Conservation (phyloP, 148 eudicot genomes). For the Vaccinium darrowii region DNA sequence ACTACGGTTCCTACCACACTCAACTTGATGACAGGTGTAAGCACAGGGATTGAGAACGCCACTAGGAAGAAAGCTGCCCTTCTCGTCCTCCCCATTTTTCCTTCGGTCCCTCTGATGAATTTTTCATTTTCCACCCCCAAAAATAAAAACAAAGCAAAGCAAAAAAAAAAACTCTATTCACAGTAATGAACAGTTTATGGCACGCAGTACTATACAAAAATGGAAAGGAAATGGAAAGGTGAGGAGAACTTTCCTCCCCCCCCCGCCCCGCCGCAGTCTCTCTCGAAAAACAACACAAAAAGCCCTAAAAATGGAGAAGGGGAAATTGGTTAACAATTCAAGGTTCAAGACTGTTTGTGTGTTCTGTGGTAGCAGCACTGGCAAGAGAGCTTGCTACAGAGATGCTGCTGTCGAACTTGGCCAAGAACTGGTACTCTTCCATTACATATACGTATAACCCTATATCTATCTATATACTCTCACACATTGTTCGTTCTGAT, state of each 20-base stretch:
- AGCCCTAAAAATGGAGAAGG: neutral
- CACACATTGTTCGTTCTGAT: neutral
- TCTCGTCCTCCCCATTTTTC: neutral
- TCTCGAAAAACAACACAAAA: too few species aligned
- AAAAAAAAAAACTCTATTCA: neutral
- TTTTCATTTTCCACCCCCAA: neutral
- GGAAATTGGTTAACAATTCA: slow-evolving; percentile 18
- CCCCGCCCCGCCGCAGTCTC: too few species aligned
- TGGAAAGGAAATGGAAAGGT: too few species aligned
- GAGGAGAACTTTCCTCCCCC: too few species aligned
- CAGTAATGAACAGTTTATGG: neutral
- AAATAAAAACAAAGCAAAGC: neutral
- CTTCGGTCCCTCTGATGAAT: neutral
- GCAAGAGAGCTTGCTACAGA: slow-evolving; percentile 45
- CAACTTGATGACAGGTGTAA: slow-evolving; percentile 3
- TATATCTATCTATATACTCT: neutral
- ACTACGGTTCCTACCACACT: neutral
- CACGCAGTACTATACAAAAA: too few species aligned
- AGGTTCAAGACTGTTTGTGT: slow-evolving; percentile 62
- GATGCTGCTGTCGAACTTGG: slow-evolving; percentile 57
- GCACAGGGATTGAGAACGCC: neutral
- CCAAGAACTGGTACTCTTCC: slow-evolving; percentile 38
- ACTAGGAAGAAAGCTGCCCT: neutral
- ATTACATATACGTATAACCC: too few species aligned
- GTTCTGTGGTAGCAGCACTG: slow-evolving; percentile 59